phyloP scores from a whole-genome alignment of 164 flowering plant genomes.

The Vitis cinerea region DNA sequence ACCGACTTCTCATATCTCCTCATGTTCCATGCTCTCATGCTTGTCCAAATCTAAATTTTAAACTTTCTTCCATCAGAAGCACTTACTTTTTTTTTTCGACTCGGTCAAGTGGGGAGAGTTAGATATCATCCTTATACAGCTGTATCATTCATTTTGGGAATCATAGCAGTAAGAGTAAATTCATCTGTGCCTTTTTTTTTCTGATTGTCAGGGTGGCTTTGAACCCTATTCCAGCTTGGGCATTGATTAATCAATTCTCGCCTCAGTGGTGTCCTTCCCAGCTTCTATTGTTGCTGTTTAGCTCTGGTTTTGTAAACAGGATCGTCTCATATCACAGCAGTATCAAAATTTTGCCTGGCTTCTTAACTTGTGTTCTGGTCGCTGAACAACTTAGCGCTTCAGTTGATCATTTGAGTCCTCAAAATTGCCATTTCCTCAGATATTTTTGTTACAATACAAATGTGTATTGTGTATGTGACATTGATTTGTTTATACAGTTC shows the following conservation, averaged over 20 bases:
- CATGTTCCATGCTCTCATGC: neutral
- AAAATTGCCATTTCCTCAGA: too few relatives aligned
- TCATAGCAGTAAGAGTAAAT: constrained; percentile 17
- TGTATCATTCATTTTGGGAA: neutral
- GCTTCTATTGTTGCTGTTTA: constrained; percentile 15
- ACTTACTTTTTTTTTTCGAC: too few relatives aligned
- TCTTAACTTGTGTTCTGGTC: too few relatives aligned
- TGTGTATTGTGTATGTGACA: too few relatives aligned
- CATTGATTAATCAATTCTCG: constrained; percentile 60
- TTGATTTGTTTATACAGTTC: too few relatives aligned
- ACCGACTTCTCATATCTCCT: neutral
- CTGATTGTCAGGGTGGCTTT: constrained; percentile 68
- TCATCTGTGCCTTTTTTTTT: constrained; percentile 21
- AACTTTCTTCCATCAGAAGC: neutral
- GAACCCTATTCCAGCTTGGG: constrained; percentile 86
- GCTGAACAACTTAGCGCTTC: too few relatives aligned
- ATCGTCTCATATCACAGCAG: neutral
- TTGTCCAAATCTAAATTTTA: neutral
- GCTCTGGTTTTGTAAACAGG: neutral
- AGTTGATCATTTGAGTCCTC: too few relatives aligned
- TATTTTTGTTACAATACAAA: too few relatives aligned
- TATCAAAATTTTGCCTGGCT: constrained; percentile 6
- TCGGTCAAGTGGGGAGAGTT: neutral
- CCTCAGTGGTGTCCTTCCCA: constrained; percentile 22
- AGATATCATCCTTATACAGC: neutral